phyloP scores from a whole-genome alignment of 805 yeast species.

The Sugiyamaella qingdaonensis region DNA sequence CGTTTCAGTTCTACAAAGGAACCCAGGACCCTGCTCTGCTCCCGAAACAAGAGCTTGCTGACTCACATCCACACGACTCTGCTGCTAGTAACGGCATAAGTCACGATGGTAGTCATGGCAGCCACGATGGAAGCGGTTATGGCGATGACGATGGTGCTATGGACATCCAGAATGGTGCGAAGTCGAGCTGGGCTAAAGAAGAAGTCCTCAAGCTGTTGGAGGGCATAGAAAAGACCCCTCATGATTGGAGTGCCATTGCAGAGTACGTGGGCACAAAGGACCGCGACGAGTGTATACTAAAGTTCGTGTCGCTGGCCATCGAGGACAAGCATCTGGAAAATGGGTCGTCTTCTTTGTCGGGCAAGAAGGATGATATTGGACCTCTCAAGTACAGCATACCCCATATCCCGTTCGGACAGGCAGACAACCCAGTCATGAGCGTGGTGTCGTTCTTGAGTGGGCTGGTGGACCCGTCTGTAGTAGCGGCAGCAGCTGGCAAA shows the following conservation, averaged over 20 bases:
- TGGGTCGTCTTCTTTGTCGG: constrained; percentile 7
- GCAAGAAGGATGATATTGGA: constrained; percentile 46
- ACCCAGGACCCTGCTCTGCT: constrained; percentile 42
- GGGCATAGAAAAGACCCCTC: constrained; percentile 56
- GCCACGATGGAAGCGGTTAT: constrained; percentile 3
- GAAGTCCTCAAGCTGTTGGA: constrained; percentile 58
- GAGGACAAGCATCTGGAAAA: constrained; percentile 67
- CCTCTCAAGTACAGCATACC: constrained; percentile 72
- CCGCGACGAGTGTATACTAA: constrained; percentile 73
- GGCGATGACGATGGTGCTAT: background rate
- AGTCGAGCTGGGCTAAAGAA: constrained; percentile 56
- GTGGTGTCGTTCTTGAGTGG: constrained; percentile 86
- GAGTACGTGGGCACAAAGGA: constrained; percentile 62
- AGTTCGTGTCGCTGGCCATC: constrained; percentile 66
- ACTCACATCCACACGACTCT: constrained; percentile 24
- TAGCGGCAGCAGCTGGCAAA: constrained; percentile 65
- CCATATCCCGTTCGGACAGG: constrained; percentile 75
- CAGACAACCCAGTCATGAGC: constrained; percentile 90
- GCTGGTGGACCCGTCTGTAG: constrained; percentile 80
- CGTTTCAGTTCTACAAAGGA: constrained; percentile 77
- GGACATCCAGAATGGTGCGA: background rate
- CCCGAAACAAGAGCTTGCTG: background rate
- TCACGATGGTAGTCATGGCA: background rate
- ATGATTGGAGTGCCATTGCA: constrained; percentile 79
- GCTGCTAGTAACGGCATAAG: constrained; percentile 25